Conservation (phyloP, 208 protist species). For the Trichomonas gallinae region DNA sequence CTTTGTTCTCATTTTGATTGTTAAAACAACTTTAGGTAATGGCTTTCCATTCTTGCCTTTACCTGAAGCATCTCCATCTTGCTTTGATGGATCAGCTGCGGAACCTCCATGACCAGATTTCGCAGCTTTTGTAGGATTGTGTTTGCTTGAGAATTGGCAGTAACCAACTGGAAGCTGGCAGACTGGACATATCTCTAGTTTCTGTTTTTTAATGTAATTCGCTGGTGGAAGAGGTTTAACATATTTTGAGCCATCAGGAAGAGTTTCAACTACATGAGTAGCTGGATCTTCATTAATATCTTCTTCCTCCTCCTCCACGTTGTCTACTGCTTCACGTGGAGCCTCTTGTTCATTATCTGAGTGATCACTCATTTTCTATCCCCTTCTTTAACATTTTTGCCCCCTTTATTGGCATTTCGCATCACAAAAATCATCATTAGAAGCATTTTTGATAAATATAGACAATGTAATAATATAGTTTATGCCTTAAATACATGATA, state of each 20-base stretch:
- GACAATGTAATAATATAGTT: no score
- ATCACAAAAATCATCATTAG: no score
- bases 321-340: neutral
- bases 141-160: neutral
- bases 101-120: neutral
- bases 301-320: neutral
- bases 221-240: neutral
- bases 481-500: no score
- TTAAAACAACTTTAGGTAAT: neutral
- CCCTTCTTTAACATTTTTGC: no score
- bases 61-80: neutral
- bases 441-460: no score
- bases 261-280: neutral
- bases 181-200: neutral
- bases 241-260: neutral
- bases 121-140: neutral
- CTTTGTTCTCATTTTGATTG: neutral
- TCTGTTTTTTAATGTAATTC: neutral
- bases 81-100: neutral
- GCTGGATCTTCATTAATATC: neutral
- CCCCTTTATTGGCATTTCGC: no score
- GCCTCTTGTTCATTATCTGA: neutral
- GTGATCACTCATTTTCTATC: no score
- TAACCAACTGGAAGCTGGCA: neutral
- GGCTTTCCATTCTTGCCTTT: neutral